Evolutionary conservation across 805 yeast genomes (phyloP).

Genomic region (Candida ovalis): DNA sequence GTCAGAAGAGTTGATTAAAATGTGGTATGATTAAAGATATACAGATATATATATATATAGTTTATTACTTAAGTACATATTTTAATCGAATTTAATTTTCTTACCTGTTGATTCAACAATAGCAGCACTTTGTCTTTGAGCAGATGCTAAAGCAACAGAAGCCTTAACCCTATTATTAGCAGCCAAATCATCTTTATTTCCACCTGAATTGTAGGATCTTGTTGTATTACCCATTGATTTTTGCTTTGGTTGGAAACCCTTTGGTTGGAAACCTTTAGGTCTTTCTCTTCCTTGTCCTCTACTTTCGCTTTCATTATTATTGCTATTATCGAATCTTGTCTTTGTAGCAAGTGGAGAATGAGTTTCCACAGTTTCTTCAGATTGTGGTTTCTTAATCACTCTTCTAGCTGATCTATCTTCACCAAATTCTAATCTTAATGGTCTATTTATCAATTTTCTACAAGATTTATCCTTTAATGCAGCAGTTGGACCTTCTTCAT

Average conservation of each 20-base stretch:
- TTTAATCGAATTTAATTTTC: slow-evolving; percentile 64
- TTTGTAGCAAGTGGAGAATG: not conserved
- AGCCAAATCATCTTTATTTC: slow-evolving; percentile 22
- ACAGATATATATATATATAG: no score
- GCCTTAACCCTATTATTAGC: slow-evolving; percentile 57
- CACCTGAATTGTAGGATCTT: not conserved
- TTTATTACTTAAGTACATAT: no score
- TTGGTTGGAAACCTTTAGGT: slow-evolving; percentile 25
- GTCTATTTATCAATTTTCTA: slow-evolving; percentile 65
- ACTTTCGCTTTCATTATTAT: not conserved
- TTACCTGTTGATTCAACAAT: slow-evolving; percentile 90
- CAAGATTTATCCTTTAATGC: slow-evolving; percentile 75
- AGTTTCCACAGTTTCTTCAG: slow-evolving; percentile 1
- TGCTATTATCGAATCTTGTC: slow-evolving; percentile 5
- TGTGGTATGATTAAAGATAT: slow-evolving; percentile 79
- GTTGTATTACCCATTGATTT: slow-evolving; percentile 6
- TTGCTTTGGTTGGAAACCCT: slow-evolving; percentile 24
- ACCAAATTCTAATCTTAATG: slow-evolving; percentile 84
- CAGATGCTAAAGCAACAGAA: slow-evolving; percentile 81
- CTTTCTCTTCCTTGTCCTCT: slow-evolving; percentile 18
- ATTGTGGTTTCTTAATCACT: slow-evolving; percentile 14
- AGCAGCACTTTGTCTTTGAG: slow-evolving; percentile 86
- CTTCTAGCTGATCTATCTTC: slow-evolving; percentile 73
- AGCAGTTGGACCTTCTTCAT: slow-evolving; percentile 74
- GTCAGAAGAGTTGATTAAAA: slow-evolving; percentile 95